Evolutionary conservation across 2,329 filamentous ascomycete species (phyloP).

Genomic region (Septoria petroselini): DNA sequence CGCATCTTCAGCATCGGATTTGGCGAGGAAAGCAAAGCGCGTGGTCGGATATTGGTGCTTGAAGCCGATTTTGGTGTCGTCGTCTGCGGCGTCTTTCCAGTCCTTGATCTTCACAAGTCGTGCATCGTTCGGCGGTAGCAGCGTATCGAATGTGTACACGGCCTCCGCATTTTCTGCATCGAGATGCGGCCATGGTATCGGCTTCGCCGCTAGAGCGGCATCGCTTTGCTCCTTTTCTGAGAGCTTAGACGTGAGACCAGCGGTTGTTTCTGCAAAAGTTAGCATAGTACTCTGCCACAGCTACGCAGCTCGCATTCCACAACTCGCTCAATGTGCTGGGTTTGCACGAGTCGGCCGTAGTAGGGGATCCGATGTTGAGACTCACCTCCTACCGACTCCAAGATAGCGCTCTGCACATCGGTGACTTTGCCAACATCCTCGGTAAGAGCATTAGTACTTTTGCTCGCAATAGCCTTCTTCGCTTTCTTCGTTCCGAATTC

Average conservation of each 20-base stretch:
- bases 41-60: constrained; percentile 63
- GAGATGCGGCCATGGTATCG: constrained; percentile 67
- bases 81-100: constrained; percentile 66
- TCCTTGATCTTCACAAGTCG: constrained; percentile 66
- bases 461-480: constrained; percentile 69
- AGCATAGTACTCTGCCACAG: constrained; percentile 48
- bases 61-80: constrained; percentile 47
- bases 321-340: not conserved
- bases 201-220: constrained; percentile 64
- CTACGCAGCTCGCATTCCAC: constrained; percentile 55
- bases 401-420: constrained; percentile 56
- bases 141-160: constrained; percentile 64
- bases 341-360: not conserved
- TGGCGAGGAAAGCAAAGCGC: constrained; percentile 58
- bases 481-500: constrained; percentile 85
- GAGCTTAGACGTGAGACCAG: constrained; percentile 62
- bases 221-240: constrained; percentile 60
- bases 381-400: constrained; percentile 38
- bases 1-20: constrained; percentile 46
- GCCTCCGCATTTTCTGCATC: constrained; percentile 65
- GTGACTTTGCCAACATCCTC: constrained; percentile 52
- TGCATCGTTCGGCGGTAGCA: constrained; percentile 68
- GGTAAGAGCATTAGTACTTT: constrained; percentile 68
- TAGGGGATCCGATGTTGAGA: not conserved
- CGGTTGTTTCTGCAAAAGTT: constrained; percentile 48